phyloP scores from a whole-genome alignment of 2,329 filamentous ascomycete species.

The Penicillium sp. region DNA sequence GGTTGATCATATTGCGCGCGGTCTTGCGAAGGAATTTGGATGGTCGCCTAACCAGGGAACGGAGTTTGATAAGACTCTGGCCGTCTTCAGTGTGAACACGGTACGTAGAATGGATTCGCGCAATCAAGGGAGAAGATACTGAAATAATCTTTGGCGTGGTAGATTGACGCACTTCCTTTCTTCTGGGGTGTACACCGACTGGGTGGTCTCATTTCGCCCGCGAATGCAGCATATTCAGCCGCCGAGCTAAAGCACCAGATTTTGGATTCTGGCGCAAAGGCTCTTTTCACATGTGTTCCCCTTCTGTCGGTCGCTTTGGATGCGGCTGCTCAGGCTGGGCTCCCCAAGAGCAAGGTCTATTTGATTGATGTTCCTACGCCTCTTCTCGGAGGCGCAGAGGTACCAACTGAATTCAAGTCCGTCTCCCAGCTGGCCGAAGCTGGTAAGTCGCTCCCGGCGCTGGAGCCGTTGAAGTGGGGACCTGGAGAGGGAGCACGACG shows the following conservation, averaged over 20 bases:
- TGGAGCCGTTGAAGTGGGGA: conserved; percentile 48
- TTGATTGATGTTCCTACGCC: conserved; percentile 68
- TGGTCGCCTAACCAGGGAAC: conserved; percentile 71
- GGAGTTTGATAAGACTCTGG: conserved; percentile 81
- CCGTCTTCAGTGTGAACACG: conserved; percentile 78
- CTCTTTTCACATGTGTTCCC: conserved; percentile 71
- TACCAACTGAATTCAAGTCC: conserved; percentile 59
- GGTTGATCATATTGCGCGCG: conserved; percentile 68
- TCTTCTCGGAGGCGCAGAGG: conserved; percentile 53
- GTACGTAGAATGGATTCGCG: conserved; percentile 49
- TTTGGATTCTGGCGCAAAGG: conserved; percentile 68
- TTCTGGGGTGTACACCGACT: conserved; percentile 75
- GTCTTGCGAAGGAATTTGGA: conserved; percentile 69
- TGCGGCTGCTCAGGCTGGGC: conserved; percentile 65
- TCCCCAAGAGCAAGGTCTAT: conserved; percentile 68
- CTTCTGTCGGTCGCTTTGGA: conserved; percentile 66
- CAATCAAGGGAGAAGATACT: background rate
- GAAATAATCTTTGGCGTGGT: background rate
- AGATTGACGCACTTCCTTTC: conserved; percentile 76
- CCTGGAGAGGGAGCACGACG: conserved; percentile 57
- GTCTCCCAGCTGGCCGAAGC: conserved; percentile 67
- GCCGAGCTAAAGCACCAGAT: conserved; percentile 73
- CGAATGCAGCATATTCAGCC: conserved; percentile 73
- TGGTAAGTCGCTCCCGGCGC: conserved; percentile 52
- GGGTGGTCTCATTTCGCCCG: conserved; percentile 73